These are phyloP conservation scores for Naganishia vaughanmartiniae DNA, from an alignment of 768 basidiomycete species.

Conservation along the genomic window DNA sequence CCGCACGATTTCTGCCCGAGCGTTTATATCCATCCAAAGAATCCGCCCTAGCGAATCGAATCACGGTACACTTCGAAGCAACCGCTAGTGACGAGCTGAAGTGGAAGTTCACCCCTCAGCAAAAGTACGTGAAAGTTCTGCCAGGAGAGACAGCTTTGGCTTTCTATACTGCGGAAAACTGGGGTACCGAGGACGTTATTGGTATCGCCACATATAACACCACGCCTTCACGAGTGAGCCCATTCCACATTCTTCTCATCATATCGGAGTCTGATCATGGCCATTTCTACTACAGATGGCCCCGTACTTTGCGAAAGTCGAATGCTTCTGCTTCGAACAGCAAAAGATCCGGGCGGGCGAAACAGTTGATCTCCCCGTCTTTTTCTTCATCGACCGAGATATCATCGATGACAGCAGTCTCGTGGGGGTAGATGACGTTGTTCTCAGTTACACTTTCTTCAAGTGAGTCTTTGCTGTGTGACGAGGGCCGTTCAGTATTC, in stretches of 20 bases:
- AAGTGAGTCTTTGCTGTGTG: slow-evolving; percentile 58
- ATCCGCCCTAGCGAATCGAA: slow-evolving; percentile 62
- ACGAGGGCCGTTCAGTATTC: not conserved
- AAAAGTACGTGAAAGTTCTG: slow-evolving; percentile 81
- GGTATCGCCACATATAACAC: slow-evolving; percentile 99
- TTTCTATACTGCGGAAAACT: slow-evolving; percentile 91
- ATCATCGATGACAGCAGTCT: slow-evolving; percentile 88
- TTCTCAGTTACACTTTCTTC: slow-evolving; percentile 97
- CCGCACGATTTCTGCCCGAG: slow-evolving; percentile 62
- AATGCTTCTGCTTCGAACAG: slow-evolving; percentile 99
- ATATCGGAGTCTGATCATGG: not conserved
- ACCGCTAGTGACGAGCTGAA: slow-evolving; percentile 83
- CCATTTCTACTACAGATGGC: slow-evolving; percentile 65
- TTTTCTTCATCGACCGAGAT: slow-evolving; percentile 99
- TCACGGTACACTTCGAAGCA: slow-evolving; percentile 94
- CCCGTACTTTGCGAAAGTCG: slow-evolving; percentile 97
- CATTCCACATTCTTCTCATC: not conserved
- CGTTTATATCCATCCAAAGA: slow-evolving; percentile 60
- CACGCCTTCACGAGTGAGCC: slow-evolving; percentile 85
- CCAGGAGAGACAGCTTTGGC: slow-evolving; percentile 95
- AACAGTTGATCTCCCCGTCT: slow-evolving; percentile 94
- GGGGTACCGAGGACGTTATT: slow-evolving; percentile 79
- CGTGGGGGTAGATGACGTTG: slow-evolving; percentile 81
- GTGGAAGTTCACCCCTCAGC: slow-evolving; percentile 89
- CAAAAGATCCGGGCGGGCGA: slow-evolving; percentile 90